Evolutionary conservation across 1,284 basidiomycete species (phyloP).

Genomic region (Sporisorium reilianum): DNA sequence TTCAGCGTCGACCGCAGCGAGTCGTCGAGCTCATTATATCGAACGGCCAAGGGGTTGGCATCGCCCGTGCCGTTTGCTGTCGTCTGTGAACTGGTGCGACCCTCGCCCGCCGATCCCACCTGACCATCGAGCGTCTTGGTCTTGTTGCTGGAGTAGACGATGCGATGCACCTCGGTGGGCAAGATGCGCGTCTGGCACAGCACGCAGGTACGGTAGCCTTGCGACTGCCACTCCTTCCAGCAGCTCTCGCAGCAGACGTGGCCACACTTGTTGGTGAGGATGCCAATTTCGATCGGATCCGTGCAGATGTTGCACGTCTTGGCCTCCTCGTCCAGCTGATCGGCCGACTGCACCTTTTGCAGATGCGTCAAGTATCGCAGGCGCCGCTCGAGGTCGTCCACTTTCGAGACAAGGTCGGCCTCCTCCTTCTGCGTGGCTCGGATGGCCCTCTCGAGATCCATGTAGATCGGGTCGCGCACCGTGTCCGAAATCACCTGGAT

Average conservation of each 20-base stretch:
- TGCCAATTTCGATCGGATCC: constrained; percentile 58
- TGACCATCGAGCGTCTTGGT: constrained; percentile 7
- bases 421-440: constrained; percentile 47
- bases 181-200: constrained; percentile 59
- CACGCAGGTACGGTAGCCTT: constrained; percentile 57
- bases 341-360: constrained; percentile 51
- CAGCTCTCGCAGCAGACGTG: constrained; percentile 64
- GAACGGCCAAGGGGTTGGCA: constrained; percentile 15
- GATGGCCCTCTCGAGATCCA: constrained; percentile 36
- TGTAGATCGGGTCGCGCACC: constrained; percentile 56
- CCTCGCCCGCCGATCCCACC: constrained; percentile 6
- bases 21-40: constrained; percentile 45
- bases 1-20: constrained; percentile 36
- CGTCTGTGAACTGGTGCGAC: neutral
- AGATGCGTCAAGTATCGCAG: constrained; percentile 61
- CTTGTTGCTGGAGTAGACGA: constrained; percentile 48
- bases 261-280: constrained; percentile 62
- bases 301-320: constrained; percentile 64
- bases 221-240: constrained; percentile 61
- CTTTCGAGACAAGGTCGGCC: constrained; percentile 25
- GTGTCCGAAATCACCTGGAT: constrained; percentile 64
- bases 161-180: constrained; percentile 58
- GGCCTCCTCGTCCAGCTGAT: constrained; percentile 42
- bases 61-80: neutral
- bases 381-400: constrained; percentile 51